Evolutionary conservation across 495 filamentous ascomycete genomes (phyloP).

Genomic region (Penicillium pulvis): DNA sequence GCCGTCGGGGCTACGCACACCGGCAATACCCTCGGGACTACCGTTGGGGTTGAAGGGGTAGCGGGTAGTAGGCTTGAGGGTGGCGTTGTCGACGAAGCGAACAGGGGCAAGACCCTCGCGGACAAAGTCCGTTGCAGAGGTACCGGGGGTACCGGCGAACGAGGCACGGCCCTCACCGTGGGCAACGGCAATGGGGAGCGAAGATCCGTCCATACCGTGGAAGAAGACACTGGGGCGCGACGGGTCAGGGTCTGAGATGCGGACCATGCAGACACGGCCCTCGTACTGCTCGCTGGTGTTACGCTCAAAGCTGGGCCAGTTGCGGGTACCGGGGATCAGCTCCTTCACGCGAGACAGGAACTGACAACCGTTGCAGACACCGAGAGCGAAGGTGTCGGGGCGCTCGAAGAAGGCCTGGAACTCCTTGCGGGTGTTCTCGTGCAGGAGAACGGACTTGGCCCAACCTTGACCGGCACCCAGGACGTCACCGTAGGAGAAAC

Average conservation of each 20-base stretch:
- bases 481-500: slow-evolving; percentile 97
- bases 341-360: slow-evolving; percentile 84
- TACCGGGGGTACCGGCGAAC: slow-evolving; percentile 56
- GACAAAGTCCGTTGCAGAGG: slow-evolving; percentile 52
- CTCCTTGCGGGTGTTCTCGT: slow-evolving; percentile 71
- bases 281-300: slow-evolving; percentile 93
- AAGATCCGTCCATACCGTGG: slow-evolving; percentile 83
- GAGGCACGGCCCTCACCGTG: slow-evolving; percentile 90
- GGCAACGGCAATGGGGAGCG: slow-evolving; percentile 83
- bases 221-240: slow-evolving; percentile 78
- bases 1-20: slow-evolving; percentile 76
- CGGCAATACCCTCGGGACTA: slow-evolving; percentile 82
- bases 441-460: slow-evolving; percentile 91
- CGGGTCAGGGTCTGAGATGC: slow-evolving; percentile 63
- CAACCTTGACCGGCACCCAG: slow-evolving; percentile 93
- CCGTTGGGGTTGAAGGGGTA: slow-evolving; percentile 97
- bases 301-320: slow-evolving; percentile 86
- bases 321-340: slow-evolving; percentile 79
- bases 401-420: slow-evolving; percentile 88
- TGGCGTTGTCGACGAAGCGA: slow-evolving; percentile 80
- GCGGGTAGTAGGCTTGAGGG: slow-evolving; percentile 67
- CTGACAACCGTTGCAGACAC: slow-evolving; percentile 98
- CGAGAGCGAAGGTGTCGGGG: slow-evolving; percentile 86
- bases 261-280: slow-evolving; percentile 85
- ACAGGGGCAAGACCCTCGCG: slow-evolving; percentile 67